phyloP scores from a whole-genome alignment of 352 stramenopile genomes.

The Phytophthora chlamydospora region DNA sequence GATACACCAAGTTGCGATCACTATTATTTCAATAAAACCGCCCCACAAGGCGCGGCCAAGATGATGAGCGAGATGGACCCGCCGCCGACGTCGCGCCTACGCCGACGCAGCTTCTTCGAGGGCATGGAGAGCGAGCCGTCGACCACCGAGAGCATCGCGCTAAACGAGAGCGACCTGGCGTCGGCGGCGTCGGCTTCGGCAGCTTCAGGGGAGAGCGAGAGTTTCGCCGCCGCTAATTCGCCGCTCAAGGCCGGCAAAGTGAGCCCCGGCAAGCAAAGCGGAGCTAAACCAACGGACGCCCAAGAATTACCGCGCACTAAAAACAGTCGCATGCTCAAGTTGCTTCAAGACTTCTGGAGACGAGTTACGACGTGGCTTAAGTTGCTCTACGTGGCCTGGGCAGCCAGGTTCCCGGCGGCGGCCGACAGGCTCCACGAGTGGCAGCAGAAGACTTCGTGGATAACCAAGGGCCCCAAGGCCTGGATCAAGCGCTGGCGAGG shows the following conservation, averaged over 20 bases:
- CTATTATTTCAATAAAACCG: too few relatives aligned
- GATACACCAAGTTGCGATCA: too few relatives aligned
- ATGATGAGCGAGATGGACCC: slow-evolving; percentile 67
- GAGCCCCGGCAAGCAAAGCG: slow-evolving; percentile 18
- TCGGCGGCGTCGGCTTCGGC: slow-evolving; percentile 9
- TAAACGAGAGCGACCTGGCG: slow-evolving; percentile 40
- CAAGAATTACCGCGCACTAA: slow-evolving; percentile 11
- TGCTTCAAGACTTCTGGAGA: slow-evolving; percentile 18
- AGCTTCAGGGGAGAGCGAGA: slow-evolving; percentile 16
- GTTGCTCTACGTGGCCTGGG: slow-evolving; percentile 31
- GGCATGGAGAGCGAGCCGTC: slow-evolving; percentile 52
- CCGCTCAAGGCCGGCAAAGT: slow-evolving; percentile 29
- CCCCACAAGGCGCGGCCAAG: too few relatives aligned
- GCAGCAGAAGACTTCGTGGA: slow-evolving; percentile 17
- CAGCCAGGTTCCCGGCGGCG: slow-evolving; percentile 26
- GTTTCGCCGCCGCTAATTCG: slow-evolving; percentile 20
- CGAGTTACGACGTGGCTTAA: slow-evolving; percentile 28
- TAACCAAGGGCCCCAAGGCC: slow-evolving; percentile 11
- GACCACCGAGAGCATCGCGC: slow-evolving; percentile 36
- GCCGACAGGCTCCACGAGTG: slow-evolving; percentile 25
- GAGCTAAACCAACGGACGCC: slow-evolving; percentile 18
- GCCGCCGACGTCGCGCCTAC: slow-evolving; percentile 53
- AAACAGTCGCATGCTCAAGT: slow-evolving; percentile 8
- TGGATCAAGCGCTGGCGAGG: slow-evolving; percentile 32
- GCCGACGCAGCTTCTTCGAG: slow-evolving; percentile 75